Evolutionary conservation across 495 filamentous ascomycete species (phyloP), one percentile per base, ranked within the genome.

Genomic region (Gamarada debralockiae): DNA sequence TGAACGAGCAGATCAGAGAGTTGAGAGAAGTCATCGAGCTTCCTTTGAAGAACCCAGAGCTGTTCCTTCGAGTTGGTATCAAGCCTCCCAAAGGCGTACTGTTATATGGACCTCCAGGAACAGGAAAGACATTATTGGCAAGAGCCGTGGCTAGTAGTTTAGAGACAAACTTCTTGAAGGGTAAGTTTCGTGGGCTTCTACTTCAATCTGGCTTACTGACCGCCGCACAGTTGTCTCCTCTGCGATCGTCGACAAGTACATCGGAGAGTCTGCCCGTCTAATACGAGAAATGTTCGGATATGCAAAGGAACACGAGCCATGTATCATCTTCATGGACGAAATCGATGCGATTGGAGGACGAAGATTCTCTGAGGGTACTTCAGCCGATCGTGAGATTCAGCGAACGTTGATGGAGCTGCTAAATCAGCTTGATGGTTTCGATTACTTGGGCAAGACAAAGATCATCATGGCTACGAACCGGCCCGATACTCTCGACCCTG

Each of bases 251-350:
- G 95, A 99, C 74, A 99, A 99, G 69, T 99, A 97, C 69, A 99
- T 99, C 39, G 95, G 95, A 68, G 95, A 99, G 72, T 97, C 93
- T 9, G 95, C 95, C 31, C 85, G 95, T 43, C 75, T 99, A 58
- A 99, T 99, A 62, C 84, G 95, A 71, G 95, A 99, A 68, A 97
- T 99, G 95, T 99, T 99, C 63, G 95, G 95, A 43, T 99, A 99
- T 66, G 95, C 95, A 53, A 97, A 97, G 70, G 95, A 99, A 70
- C 95, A 99, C 69, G 95, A 99, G 67, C 95, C 95, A 39, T 99
- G 95, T 70, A 97, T 99, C 66, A 99, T 99, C 71, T 99, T 99
- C 82, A 99, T 99, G 95, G 95, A 99, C 76, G 95, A 99, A 69
- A 99, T 99, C 68, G 95, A 99, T 65, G 95, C 95, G 61, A 99